Conservation (phyloP, 805 yeast species). For the Candida silvicultrix region DNA sequence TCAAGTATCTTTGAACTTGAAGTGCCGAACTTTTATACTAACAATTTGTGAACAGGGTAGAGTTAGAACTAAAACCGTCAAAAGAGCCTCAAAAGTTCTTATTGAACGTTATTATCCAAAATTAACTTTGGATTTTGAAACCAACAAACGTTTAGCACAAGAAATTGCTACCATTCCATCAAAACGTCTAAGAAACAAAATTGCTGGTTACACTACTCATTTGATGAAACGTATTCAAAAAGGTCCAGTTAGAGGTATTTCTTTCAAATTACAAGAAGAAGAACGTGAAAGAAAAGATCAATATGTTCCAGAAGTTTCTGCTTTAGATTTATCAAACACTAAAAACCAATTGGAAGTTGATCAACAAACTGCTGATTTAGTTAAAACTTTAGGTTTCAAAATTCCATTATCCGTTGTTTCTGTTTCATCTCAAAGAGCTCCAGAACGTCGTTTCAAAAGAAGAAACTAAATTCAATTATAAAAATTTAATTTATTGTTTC, state of each 20-base stretch:
- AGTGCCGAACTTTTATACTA: slow-evolving; percentile 15
- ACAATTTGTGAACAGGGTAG: slow-evolving; percentile 66
- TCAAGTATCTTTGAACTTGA: no score
- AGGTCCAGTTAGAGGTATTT: slow-evolving; percentile 99
- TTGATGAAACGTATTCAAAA: slow-evolving; percentile 99
- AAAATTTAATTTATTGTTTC: not conserved
- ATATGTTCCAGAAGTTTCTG: slow-evolving; percentile 99
- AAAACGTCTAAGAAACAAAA: slow-evolving; percentile 99
- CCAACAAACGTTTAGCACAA: slow-evolving; percentile 98
- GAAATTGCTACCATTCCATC: slow-evolving; percentile 99
- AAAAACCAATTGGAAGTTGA: slow-evolving; percentile 96
- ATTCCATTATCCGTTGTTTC: slow-evolving; percentile 81
- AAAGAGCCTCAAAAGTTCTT: slow-evolving; percentile 99
- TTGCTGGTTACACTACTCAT: slow-evolving; percentile 99
- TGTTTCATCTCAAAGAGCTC: slow-evolving; percentile 83
- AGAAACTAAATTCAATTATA: slow-evolving; percentile 51
- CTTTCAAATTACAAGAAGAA: slow-evolving; percentile 99
- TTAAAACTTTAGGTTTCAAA: slow-evolving; percentile 88
- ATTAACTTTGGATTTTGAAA: slow-evolving; percentile 98
- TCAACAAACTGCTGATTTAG: slow-evolving; percentile 92
- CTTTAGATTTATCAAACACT: slow-evolving; percentile 95
- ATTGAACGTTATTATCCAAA: slow-evolving; percentile 99
- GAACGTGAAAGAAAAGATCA: slow-evolving; percentile 99
- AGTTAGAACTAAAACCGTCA: slow-evolving; percentile 99
- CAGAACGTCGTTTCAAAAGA: slow-evolving; percentile 87